phyloP scores from a whole-genome alignment of 1,139 yeast species.

The Magnusiomyces clavatus region DNA sequence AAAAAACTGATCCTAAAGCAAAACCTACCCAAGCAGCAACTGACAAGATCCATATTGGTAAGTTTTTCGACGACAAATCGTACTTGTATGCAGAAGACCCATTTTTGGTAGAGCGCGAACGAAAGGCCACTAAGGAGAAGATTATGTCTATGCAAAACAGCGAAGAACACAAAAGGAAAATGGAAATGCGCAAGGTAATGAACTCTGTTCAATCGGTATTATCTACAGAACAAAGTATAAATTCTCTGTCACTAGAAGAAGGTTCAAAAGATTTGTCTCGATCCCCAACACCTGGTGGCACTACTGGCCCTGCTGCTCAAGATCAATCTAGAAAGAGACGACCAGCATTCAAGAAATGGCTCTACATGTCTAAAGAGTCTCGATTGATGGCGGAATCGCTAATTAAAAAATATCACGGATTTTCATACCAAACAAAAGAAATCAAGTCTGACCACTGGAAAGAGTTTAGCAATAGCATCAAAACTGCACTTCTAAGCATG shows the following conservation, averaged over 20 bases:
- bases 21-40: not conserved
- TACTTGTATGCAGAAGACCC: slow-evolving; percentile 58
- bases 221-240: slow-evolving; percentile 4
- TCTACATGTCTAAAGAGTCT: slow-evolving; percentile 29
- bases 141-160: slow-evolving; percentile 13
- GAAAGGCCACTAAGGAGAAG: slow-evolving; percentile 22
- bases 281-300: slow-evolving; percentile 6
- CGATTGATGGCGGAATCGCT: slow-evolving; percentile 27
- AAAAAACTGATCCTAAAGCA: not conserved
- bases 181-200: slow-evolving; percentile 15
- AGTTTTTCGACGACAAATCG: slow-evolving; percentile 11
- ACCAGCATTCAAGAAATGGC: slow-evolving; percentile 24
- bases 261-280: not conserved
- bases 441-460: not conserved
- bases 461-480: slow-evolving; percentile 6
- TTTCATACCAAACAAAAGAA: slow-evolving; percentile 10
- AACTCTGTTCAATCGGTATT: slow-evolving; percentile 15
- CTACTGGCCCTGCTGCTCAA: slow-evolving; percentile 9
- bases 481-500: slow-evolving; percentile 33
- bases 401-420: slow-evolving; percentile 28
- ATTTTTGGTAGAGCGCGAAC: slow-evolving; percentile 52
- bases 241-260: not conserved
- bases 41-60: not conserved
- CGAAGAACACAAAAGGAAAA: slow-evolving; percentile 15
- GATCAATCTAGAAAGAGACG: slow-evolving; percentile 6